These are phyloP conservation scores for Podosphaera aphanis DNA, from an alignment of 2,329 filamentous ascomycete genomes.

Conservation along the genomic window DNA sequence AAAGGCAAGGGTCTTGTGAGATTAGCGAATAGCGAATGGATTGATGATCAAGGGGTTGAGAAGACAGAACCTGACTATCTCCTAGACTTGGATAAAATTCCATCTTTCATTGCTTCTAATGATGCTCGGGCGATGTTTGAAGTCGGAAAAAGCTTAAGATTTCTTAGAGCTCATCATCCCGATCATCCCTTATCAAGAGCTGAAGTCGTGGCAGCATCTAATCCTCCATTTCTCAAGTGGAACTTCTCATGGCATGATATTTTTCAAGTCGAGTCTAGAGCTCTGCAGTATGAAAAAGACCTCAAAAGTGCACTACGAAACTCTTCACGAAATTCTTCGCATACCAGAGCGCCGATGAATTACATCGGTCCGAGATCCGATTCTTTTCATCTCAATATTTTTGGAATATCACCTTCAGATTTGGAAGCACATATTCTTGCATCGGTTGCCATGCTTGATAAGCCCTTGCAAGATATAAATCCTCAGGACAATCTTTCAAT, in stretches of 20 bases:
- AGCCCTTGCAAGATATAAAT: constrained; percentile 14
- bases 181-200: constrained; percentile 40
- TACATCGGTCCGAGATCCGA: background rate
- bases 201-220: constrained; percentile 22
- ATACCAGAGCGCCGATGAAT: background rate
- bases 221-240: constrained; percentile 39
- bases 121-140: constrained; percentile 55
- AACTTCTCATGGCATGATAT: constrained; percentile 51
- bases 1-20: constrained; percentile 32
- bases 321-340: constrained; percentile 4
- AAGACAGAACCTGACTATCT: constrained; percentile 34
- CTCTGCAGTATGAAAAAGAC: constrained; percentile 26
- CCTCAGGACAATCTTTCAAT: constrained; percentile 8
- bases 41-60: constrained; percentile 35
- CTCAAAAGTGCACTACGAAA: constrained; percentile 17
- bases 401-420: constrained; percentile 23
- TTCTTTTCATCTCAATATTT: constrained; percentile 18
- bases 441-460: constrained; percentile 25
- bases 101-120: constrained; percentile 46
- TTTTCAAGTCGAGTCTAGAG: constrained; percentile 35
- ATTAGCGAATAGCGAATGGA: constrained; percentile 27
- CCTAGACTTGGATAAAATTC: constrained; percentile 41
- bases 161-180: constrained; percentile 47
- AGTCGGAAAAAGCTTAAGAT: constrained; percentile 50
- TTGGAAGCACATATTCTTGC: constrained; percentile 25